A percentile compares a stretch with the other conserved stretches of the same genome.
Conservation (phyloP, 352 stramenopile genomes). For the Globisporangium emineosum region DNA sequence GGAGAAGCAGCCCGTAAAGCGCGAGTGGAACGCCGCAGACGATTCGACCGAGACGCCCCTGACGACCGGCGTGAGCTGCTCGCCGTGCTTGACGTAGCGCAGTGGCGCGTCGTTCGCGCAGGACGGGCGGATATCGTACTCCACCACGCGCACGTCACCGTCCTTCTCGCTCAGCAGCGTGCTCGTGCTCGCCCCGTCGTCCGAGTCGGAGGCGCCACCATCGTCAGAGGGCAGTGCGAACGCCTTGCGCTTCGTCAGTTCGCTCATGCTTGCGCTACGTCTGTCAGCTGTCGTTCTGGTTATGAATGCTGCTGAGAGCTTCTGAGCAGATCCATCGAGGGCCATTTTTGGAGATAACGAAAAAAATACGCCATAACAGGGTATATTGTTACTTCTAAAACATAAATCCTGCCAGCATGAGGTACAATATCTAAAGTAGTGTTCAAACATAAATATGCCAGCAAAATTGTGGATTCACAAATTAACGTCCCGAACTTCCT, state of each 20-base stretch:
- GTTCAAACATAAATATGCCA: no score
- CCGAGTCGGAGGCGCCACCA: slow-evolving; percentile 7
- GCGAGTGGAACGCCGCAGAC: slow-evolving; percentile 3
- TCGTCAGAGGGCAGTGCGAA: slow-evolving; percentile 6
- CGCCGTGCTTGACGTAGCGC: slow-evolving; percentile 46
- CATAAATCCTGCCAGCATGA: no score
- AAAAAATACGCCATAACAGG: no score
- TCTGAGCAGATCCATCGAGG: no score
- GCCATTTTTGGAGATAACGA: no score
- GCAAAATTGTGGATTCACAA: no score
- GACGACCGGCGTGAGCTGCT: slow-evolving; percentile 26
- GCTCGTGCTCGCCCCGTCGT: slow-evolving; percentile 17
- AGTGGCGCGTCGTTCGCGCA: slow-evolving; percentile 43
- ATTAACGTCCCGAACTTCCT: no score
- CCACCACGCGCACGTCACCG: slow-evolving; percentile 37
- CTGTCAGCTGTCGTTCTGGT: no score
- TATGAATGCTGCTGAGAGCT: not conserved
- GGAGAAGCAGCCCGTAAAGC: slow-evolving; percentile 26
- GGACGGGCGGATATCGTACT: slow-evolving; percentile 58
- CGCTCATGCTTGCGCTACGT: slow-evolving; percentile 22
- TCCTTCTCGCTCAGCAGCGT: slow-evolving; percentile 19
- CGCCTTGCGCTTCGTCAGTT: slow-evolving; percentile 57
- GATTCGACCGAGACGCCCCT: slow-evolving; percentile 10
- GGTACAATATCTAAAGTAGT: no score
- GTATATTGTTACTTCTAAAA: no score